Conservation (phyloP, 2,329 filamentous ascomycete genomes). For the Lasiodiplodia theobromae region DNA sequence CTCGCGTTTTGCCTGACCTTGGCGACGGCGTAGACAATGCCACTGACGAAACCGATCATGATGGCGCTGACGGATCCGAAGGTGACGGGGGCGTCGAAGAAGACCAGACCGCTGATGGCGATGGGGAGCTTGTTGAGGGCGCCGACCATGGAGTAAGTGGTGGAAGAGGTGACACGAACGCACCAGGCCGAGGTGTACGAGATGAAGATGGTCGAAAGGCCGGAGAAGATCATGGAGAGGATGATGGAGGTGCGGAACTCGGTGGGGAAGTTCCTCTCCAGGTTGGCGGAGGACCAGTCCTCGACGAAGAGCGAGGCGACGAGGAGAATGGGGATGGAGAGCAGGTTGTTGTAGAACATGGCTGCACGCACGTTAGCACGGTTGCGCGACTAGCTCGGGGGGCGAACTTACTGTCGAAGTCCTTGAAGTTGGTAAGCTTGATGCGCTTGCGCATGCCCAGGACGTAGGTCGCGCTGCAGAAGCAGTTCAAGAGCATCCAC, state of each 20-base stretch:
- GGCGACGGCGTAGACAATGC: constrained; percentile 86
- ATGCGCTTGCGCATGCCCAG: constrained; percentile 97
- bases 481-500: constrained; percentile 97
- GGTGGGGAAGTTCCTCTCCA: constrained; percentile 86
- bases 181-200: constrained; percentile 99
- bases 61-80: constrained; percentile 93
- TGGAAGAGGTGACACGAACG: constrained; percentile 95
- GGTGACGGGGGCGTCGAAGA: constrained; percentile 94
- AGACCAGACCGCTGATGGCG: constrained; percentile 83
- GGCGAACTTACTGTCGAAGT: constrained; percentile 90
- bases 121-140: constrained; percentile 98
- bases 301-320: constrained; percentile 82
- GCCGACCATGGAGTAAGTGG: constrained; percentile 98
- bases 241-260: constrained; percentile 80
- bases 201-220: constrained; percentile 92
- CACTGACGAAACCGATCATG: constrained; percentile 86
- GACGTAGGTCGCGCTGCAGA: constrained; percentile 90
- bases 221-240: constrained; percentile 91
- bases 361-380: constrained; percentile 60
- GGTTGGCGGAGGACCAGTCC: constrained; percentile 88
- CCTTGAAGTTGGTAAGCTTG: constrained; percentile 99
- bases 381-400: background rate
- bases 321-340: constrained; percentile 92
- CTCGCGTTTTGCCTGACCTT: constrained; percentile 81
- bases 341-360: constrained; percentile 99